These are phyloP conservation scores for Carallia pectinifolia DNA, from an alignment of 345 rosid genomes.

Conservation along the genomic window DNA sequence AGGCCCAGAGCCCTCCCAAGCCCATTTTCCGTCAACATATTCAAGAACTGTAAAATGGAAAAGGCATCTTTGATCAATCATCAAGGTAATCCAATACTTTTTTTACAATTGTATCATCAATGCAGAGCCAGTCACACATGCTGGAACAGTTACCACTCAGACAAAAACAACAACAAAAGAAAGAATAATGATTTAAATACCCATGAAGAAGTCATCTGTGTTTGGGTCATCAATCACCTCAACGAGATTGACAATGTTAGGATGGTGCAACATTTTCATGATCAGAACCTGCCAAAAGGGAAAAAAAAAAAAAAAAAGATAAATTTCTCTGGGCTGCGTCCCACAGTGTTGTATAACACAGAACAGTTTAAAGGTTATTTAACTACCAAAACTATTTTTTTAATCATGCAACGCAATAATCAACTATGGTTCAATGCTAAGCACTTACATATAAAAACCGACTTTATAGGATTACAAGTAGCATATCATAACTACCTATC, in stretches of 20 bases:
- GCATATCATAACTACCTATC: background rate
- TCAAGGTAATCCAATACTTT: constrained; percentile 1
- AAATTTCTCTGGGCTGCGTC: background rate
- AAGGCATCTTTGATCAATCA: constrained; percentile 14
- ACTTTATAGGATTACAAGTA: background rate
- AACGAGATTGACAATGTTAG: constrained; percentile 91
- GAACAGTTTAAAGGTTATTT: background rate
- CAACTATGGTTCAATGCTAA: background rate
- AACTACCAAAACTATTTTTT: background rate
- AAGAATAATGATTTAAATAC: constrained; percentile 38
- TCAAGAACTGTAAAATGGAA: constrained; percentile 67
- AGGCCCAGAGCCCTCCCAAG: constrained; percentile 58
- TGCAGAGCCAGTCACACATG: constrained; percentile 2
- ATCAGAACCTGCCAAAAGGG: constrained; percentile 61
- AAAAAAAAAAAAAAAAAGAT: background rate
- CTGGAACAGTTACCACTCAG: background rate
- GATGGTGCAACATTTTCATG: constrained; percentile 93
- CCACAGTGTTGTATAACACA: background rate
- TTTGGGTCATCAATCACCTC: constrained; percentile 99
- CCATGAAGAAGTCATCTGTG: constrained; percentile 97
- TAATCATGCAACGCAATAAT: constrained; percentile 7
- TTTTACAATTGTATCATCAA: background rate
- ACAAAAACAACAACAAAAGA: background rate
- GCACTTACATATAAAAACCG: background rate
- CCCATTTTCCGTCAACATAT: constrained; percentile 88